Conservation (phyloP, 805 yeast species). For the Jamesozyma spencerorum region DNA sequence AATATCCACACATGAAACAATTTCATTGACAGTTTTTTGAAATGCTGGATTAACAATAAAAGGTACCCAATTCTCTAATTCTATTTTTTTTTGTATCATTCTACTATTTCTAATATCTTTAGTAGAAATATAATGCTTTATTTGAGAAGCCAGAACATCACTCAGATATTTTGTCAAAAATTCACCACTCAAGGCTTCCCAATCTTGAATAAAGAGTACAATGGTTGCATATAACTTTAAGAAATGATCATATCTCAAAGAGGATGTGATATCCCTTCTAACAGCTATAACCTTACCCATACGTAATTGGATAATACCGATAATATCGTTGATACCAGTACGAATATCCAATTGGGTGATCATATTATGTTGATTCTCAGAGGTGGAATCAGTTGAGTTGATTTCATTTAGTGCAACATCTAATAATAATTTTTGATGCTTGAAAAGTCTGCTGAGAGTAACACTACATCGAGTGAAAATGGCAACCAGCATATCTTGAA, state of each 20-base stretch:
- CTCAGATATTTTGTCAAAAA: conserved; percentile 50
- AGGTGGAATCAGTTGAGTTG: conserved; percentile 11
- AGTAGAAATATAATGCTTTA: conserved; percentile 46
- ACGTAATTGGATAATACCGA: conserved; percentile 64
- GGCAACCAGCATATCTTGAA: conserved; percentile 55
- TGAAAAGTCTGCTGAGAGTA: conserved; percentile 60
- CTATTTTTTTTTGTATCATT: conserved; percentile 41
- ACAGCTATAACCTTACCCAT: conserved; percentile 70
- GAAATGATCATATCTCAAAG: conserved; percentile 50
- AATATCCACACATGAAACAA: conserved; percentile 38
- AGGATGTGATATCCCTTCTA: conserved; percentile 61
- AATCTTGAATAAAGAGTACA: conserved; percentile 65
- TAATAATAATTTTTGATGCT: conserved; percentile 70
- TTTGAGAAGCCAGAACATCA: conserved; percentile 58
- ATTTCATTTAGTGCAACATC: conserved; percentile 53
- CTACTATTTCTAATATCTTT: conserved; percentile 46
- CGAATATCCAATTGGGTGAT: conserved; percentile 60
- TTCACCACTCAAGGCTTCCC: conserved; percentile 73
- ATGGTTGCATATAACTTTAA: conserved; percentile 56
- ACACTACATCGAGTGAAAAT: conserved; percentile 61
- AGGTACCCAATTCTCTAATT: conserved; percentile 75
- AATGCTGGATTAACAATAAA: conserved; percentile 41
- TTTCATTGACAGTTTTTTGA: conserved; percentile 43
- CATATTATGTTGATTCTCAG: conserved; percentile 27
- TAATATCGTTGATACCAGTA: conserved; percentile 53